A percentile compares a stretch with the other conserved stretches of the same genome.
These are phyloP conservation scores for Erigeron canadensis DNA, from an alignment of 129 eudicot species.

Conservation along the genomic window DNA sequence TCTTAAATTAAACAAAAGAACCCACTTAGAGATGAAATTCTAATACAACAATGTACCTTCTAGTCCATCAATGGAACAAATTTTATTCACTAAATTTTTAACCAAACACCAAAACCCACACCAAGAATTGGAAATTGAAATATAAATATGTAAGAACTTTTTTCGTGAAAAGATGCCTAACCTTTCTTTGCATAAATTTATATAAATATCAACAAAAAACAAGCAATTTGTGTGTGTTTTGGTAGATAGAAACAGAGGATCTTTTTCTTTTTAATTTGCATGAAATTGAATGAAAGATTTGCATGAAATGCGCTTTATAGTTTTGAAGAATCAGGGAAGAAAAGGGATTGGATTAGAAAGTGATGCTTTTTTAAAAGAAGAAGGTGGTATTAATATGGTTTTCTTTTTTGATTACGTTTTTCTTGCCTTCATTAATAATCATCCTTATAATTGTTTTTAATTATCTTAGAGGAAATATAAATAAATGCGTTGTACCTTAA, in stretches of 20 bases:
- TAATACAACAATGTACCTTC: conserved; percentile 15
- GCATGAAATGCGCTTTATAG: too few species aligned
- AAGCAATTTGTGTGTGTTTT: conserved; percentile 4
- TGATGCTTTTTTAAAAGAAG: too few species aligned
- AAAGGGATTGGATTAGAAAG: too few species aligned
- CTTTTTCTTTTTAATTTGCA: conserved; percentile 3
- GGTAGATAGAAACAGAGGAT: conserved; percentile 12
- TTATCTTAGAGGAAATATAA: too few species aligned
- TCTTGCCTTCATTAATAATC: too few species aligned
- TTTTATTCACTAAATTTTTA: neutral
- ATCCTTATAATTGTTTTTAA: too few species aligned
- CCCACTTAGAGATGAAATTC: conserved; percentile 11
- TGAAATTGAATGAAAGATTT: neutral
- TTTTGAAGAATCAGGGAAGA: too few species aligned
- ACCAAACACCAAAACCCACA: neutral
- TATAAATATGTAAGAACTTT: neutral
- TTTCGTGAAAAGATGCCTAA: conserved; percentile 3
- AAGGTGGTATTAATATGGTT: too few species aligned
- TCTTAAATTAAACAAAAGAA: neutral
- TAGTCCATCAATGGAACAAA: neutral
- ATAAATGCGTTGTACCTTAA: too few species aligned
- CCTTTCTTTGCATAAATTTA: neutral
- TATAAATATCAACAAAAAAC: neutral
- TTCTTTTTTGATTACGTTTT: too few species aligned
- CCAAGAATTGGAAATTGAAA: neutral